Evolutionary conservation across 2,329 filamentous ascomycete genomes (phyloP).

Genomic region (Sporothrix globosa): DNA sequence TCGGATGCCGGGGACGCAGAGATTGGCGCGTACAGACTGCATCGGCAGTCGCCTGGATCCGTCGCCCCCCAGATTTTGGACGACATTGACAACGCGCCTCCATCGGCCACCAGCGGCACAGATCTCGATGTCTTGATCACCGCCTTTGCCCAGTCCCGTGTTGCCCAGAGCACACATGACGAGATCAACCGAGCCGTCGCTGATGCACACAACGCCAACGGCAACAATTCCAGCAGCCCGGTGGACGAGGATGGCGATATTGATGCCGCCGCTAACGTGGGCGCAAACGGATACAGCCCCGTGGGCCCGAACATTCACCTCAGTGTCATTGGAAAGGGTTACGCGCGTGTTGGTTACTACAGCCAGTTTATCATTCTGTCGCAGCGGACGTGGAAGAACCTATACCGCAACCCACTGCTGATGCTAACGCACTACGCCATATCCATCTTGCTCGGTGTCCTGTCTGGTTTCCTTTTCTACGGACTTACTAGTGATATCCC

Average conservation of each 20-base stretch:
- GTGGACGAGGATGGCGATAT: constrained; percentile 18
- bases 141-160: constrained; percentile 75
- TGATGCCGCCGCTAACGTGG: neutral
- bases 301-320: constrained; percentile 54
- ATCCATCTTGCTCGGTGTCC: constrained; percentile 88
- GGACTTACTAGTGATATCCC: constrained; percentile 94
- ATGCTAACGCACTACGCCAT: constrained; percentile 99
- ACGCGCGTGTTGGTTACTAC: constrained; percentile 75
- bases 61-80: constrained; percentile 66
- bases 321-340: constrained; percentile 73
- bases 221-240: constrained; percentile 59
- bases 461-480: constrained; percentile 95
- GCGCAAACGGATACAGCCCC: constrained; percentile 43
- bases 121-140: constrained; percentile 81
- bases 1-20: constrained; percentile 61
- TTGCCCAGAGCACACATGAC: constrained; percentile 72
- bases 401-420: constrained; percentile 95
- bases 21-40: constrained; percentile 55
- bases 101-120: constrained; percentile 64
- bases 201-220: constrained; percentile 68
- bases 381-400: constrained; percentile 89
- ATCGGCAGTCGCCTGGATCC: constrained; percentile 48
- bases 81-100: constrained; percentile 67
- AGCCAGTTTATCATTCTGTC: constrained; percentile 90
- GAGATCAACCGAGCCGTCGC: constrained; percentile 75